Evolutionary conservation across 768 basidiomycete genomes (phyloP).

Genomic region (Serendipita vermifera): DNA sequence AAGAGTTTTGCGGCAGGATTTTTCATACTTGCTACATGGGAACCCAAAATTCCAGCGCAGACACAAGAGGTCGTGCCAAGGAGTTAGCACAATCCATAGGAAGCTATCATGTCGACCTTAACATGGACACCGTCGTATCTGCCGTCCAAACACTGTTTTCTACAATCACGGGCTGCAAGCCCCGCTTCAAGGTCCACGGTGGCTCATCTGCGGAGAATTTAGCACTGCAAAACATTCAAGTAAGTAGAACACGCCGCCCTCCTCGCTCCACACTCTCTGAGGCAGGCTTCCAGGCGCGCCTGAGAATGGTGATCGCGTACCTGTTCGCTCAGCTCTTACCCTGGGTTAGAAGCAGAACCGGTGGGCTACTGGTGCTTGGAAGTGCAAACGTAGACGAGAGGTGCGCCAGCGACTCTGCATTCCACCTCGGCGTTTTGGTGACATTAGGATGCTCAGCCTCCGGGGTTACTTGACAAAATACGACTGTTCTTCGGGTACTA

Average conservation of each 20-base stretch:
- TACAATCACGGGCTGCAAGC: slow-evolving; percentile 61
- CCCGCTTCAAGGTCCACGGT: slow-evolving; percentile 75
- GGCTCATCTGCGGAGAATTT: slow-evolving; percentile 82
- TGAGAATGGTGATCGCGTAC: slow-evolving; percentile 91
- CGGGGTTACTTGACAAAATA: slow-evolving; percentile 97
- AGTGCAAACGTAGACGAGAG: slow-evolving; percentile 98
- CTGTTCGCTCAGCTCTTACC: slow-evolving; percentile 91
- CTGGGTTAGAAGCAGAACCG: slow-evolving; percentile 72
- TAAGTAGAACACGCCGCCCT: slow-evolving; percentile 19
- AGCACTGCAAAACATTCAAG: slow-evolving; percentile 95
- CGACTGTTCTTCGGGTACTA: slow-evolving; percentile 77
- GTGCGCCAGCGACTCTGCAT: slow-evolving; percentile 21
- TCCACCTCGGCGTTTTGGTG: background rate
- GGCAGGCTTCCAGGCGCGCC: slow-evolving; percentile 45
- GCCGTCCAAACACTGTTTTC: slow-evolving; percentile 73
- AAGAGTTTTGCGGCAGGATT: slow-evolving; percentile 71
- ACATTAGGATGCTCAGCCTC: slow-evolving; percentile 36
- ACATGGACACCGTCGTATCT: slow-evolving; percentile 88
- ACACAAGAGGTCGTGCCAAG: slow-evolving; percentile 78
- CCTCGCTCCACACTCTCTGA: slow-evolving; percentile 1
- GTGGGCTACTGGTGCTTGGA: slow-evolving; percentile 88
- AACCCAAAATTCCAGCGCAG: slow-evolving; percentile 83
- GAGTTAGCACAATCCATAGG: slow-evolving; percentile 80
- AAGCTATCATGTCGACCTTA: slow-evolving; percentile 86
- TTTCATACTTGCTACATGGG: slow-evolving; percentile 99